Evolutionary conservation across 1,284 basidiomycete species (phyloP), one percentile per base, ranked within the genome.

Genomic region (Heliocybe sulcata): DNA sequence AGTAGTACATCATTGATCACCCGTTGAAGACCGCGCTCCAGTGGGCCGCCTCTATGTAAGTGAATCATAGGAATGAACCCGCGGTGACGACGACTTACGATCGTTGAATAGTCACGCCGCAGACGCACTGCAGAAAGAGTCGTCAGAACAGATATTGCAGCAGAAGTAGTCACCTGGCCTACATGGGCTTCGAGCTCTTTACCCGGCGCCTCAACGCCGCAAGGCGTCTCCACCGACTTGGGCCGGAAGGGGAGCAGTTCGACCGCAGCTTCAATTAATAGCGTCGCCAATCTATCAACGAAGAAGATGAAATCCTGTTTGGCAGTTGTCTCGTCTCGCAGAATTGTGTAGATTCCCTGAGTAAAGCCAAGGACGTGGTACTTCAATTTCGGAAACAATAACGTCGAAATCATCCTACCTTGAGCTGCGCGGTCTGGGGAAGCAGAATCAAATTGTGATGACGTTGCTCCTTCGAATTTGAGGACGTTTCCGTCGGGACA

Each of bases 251-350:
- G 94, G 9, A 98, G 76, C 58, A 86, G 75, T 31, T 87, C 85
- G 63, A 96, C 76, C 0, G 94, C 93, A 63, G 85, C 79, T 69
- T 98, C 96, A 3, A 92, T 83, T 29, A 98, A 74, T 35, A 94
- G 72, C 0, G 90, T 94, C 0, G 94, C 85, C 9, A 98, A 72
- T 19, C 95, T 80, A 67, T 98, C 93, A 8, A 81, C 80, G 63
- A 91, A 92, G 73, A 94, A 94, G 19, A 95, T 83, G 63, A 98
- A 98, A 65, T 97, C 93, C 60, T 90, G 89, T 25, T 85, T 77
- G 10, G 75, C 72, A 0, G 91, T 90, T 8, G 73, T 76, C 57
- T 73, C 74, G 62, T 94, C 85, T 27, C 95, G 82, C 29, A 98
- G 68, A 33, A 91, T 85, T 0, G 94, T 97, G 67, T 90, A 87